These are phyloP conservation scores for Botrytis aclada DNA, from an alignment of 2,329 filamentous ascomycete genomes.

Conservation along the genomic window DNA sequence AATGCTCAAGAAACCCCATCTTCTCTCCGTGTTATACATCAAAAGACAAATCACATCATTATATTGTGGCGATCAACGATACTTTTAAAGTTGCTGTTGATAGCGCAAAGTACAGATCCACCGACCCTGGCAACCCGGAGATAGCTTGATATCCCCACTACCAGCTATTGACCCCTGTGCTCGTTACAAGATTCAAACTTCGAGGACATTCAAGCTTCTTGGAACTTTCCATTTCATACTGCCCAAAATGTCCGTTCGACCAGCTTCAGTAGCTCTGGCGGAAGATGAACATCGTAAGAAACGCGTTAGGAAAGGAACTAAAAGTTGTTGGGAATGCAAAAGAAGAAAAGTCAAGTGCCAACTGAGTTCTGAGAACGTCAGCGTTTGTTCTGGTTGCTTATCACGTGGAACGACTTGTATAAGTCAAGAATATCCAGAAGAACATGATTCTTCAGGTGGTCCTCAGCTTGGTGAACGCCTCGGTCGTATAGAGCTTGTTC, in stretches of 20 bases:
- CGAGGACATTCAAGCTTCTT: neutral
- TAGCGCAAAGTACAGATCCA: neutral
- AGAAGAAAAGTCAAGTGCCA: slow-evolving; percentile 52
- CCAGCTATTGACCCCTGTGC: neutral
- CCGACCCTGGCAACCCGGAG: neutral
- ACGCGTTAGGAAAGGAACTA: slow-evolving; percentile 48
- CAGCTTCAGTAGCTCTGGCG: neutral
- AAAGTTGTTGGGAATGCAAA: slow-evolving; percentile 56
- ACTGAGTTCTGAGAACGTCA: slow-evolving; percentile 41
- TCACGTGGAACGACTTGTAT: slow-evolving; percentile 40
- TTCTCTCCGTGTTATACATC: neutral
- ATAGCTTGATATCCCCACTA: neutral
- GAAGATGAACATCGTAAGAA: slow-evolving; percentile 34
- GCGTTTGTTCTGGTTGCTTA: slow-evolving; percentile 47
- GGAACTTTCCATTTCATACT: neutral
- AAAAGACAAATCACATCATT: neutral
- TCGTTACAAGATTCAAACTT: neutral
- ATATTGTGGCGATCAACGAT: neutral
- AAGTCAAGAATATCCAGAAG: slow-evolving; percentile 37
- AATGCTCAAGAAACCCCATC: neutral
- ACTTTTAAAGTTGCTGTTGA: neutral
- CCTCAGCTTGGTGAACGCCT: slow-evolving; percentile 35
- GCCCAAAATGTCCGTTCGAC: slow-evolving; percentile 8
- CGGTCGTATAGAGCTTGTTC: slow-evolving; percentile 33
- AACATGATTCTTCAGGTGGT: slow-evolving; percentile 31